These are phyloP conservation scores for sorghum (Sorghum bicolor) DNA, from an alignment of 176 grass and related monocot species.

Conservation along the genomic window Sorghum_bicolor_NCBIv3 NC_012874.2:13319501-13320000, in stretches of 20 bases:
- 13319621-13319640: slow-evolving; percentile 87
- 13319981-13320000: background rate
- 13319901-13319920: background rate
- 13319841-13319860: background rate
- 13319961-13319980: background rate
- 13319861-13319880: background rate
- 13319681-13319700: slow-evolving; percentile 86
- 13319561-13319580: slow-evolving; percentile 86
- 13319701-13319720: slow-evolving; percentile 89
- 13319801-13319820: background rate
- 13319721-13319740: slow-evolving; percentile 77
- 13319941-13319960: slow-evolving; percentile 6
- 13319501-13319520: slow-evolving; percentile 51
- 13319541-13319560: slow-evolving; percentile 85
- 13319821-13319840: background rate
- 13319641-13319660: slow-evolving; percentile 77
- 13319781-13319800: background rate
- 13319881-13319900: background rate
- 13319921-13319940: slow-evolving; percentile 29
- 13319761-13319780: background rate
- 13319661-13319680: slow-evolving; percentile 84
- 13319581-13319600: slow-evolving; percentile 87
- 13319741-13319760: background rate
- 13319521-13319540: slow-evolving; percentile 88
- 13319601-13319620: slow-evolving; percentile 65